Percentiles rank a stretch among this genome's conserved stretches.
Conservation (phyloP, 1,284 basidiomycete genomes). For the Rhodotorula sp. region DNA sequence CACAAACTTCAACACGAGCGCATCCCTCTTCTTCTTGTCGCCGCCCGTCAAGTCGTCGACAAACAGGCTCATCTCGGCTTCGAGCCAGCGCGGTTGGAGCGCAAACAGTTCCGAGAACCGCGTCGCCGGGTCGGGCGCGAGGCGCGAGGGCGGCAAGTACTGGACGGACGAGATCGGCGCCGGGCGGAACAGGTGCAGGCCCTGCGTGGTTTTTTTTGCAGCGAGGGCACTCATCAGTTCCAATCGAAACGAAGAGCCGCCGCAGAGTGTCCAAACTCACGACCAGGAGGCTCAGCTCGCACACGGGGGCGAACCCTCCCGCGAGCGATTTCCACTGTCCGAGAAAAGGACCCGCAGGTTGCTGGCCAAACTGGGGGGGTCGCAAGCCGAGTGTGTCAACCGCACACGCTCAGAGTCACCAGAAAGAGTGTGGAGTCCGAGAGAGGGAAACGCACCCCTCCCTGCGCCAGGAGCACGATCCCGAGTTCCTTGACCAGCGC, state of each 20-base stretch:
- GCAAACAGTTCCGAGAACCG: constrained; percentile 83
- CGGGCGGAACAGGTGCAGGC: constrained; percentile 15
- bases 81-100: constrained; percentile 69
- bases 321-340: constrained; percentile 69
- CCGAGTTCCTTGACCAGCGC: constrained; percentile 66
- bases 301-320: constrained; percentile 64
- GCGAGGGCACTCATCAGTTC: no score
- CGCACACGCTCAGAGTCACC: neutral
- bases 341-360: constrained; percentile 60
- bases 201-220: constrained; percentile 5
- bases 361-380: constrained; percentile 57
- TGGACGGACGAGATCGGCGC: constrained; percentile 49
- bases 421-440: neutral
- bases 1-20: constrained; percentile 77
- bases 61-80: constrained; percentile 75
- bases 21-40: constrained; percentile 79
- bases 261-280: constrained; percentile 53
- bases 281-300: constrained; percentile 62
- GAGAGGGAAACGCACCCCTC: constrained; percentile 56
- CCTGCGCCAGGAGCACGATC: constrained; percentile 63
- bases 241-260: neutral
- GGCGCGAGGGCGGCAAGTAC: constrained; percentile 70
- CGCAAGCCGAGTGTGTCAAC: neutral
- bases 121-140: constrained; percentile 69
- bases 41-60: constrained; percentile 68